phyloP scores from a whole-genome alignment of 768 basidiomycete genomes.

The Chalciporus sphaerocephalus region DNA sequence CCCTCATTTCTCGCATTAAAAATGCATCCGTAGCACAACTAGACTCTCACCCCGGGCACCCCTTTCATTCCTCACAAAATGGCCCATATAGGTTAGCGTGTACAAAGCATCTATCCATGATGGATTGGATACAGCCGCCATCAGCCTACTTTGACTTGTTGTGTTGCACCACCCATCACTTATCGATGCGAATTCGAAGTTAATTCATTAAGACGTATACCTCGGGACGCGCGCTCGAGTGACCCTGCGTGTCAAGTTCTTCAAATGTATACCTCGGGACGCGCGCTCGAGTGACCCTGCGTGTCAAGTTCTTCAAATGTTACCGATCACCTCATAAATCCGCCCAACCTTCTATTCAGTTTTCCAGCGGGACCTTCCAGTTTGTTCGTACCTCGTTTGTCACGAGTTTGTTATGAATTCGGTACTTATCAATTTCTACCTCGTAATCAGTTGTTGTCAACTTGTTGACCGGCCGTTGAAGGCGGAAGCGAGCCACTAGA shows the following conservation, averaged over 20 bases:
- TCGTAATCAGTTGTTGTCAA: constrained; percentile 12
- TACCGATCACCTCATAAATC: constrained; percentile 26
- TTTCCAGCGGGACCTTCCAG: constrained; percentile 18
- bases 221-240: constrained; percentile 14
- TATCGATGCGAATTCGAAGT: constrained; percentile 25
- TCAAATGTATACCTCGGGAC: constrained; percentile 13
- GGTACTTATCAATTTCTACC: constrained; percentile 20
- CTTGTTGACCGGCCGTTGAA: constrained; percentile 18
- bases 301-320: constrained; percentile 5
- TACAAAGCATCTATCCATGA: constrained; percentile 9
- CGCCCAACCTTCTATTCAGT: constrained; percentile 27
- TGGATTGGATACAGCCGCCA: constrained; percentile 4
- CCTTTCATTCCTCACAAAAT: constrained; percentile 5
- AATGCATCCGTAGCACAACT: constrained; percentile 4
- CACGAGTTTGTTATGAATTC: constrained; percentile 17
- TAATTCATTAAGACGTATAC: constrained; percentile 20
- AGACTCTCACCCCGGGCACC: constrained; percentile 27
- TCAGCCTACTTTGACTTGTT: constrained; percentile 6
- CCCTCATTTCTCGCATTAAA: constrained; percentile 6
- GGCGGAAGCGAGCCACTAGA: constrained; percentile 32
- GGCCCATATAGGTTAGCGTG: constrained; percentile 1
- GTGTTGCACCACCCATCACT: constrained; percentile 15
- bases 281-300: constrained; percentile 10
- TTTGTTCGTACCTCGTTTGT: constrained; percentile 16
- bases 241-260: constrained; percentile 23